These are phyloP conservation scores for Microdochium paspali DNA, from an alignment of 2,329 filamentous ascomycete genomes.

Conservation along the genomic window DNA sequence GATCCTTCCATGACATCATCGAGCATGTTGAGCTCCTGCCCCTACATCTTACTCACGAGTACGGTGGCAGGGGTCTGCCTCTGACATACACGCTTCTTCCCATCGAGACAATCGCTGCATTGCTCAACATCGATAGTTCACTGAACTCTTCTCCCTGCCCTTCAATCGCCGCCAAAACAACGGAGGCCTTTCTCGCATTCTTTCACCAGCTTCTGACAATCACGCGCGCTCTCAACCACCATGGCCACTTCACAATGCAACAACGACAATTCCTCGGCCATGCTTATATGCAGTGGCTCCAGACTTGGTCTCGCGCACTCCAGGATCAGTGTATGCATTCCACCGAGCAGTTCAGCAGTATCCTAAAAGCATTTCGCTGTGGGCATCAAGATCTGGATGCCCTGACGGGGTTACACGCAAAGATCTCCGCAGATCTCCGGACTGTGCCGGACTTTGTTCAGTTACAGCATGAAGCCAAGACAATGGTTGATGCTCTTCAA, in stretches of 20 bases:
- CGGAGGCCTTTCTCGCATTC: not conserved
- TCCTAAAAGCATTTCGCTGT: too few species aligned
- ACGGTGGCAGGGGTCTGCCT: not conserved
- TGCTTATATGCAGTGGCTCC: too few species aligned
- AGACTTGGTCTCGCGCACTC: too few species aligned
- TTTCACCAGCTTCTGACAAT: not conserved
- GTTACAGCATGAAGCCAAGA: not conserved
- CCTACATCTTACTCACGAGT: not conserved
- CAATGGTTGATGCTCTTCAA: not conserved
- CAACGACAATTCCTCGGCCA: too few species aligned
- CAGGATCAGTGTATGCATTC: too few species aligned
- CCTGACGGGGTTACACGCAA: too few species aligned
- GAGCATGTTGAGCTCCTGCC: not conserved
- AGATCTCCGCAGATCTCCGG: too few species aligned
- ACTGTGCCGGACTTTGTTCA: not conserved
- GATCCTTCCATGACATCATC: not conserved
- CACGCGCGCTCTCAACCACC: too few species aligned
- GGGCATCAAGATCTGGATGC: too few species aligned
- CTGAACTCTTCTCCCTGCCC: not conserved
- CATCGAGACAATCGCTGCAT: not conserved
- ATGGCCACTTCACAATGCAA: too few species aligned
- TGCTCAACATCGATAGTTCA: not conserved
- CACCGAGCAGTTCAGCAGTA: too few species aligned
- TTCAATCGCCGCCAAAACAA: not conserved
- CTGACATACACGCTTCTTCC: not conserved